A percentile compares a stretch with the other conserved stretches of the same genome.
Conservation (phyloP, 2,329 filamentous ascomycete genomes). For the Fusarium sp. region DNA sequence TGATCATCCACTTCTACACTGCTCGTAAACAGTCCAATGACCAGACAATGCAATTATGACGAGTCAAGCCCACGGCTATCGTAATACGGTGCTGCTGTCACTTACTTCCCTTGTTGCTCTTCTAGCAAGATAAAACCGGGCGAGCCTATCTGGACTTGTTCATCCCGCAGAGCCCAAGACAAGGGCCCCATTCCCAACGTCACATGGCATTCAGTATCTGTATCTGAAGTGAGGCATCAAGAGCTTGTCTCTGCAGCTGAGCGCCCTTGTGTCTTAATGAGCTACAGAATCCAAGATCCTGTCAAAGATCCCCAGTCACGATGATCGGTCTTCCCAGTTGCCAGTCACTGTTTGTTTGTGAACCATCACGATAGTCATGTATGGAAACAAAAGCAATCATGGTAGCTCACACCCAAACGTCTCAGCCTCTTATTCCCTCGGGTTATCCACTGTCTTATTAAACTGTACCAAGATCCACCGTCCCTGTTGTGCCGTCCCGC, state of each 20-base stretch:
- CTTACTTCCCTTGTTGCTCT: background rate
- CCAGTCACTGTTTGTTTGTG: background rate
- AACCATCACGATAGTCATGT: background rate
- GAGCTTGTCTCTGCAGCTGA: background rate
- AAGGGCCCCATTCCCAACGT: background rate
- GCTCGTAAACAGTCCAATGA: background rate
- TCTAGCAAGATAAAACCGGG: too few species aligned
- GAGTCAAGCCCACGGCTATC: background rate
- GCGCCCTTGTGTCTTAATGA: background rate
- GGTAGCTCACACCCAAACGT: background rate
- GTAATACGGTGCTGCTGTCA: background rate
- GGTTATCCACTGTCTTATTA: background rate
- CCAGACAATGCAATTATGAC: background rate
- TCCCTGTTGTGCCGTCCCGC: background rate
- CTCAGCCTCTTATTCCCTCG: background rate
- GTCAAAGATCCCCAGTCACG: background rate
- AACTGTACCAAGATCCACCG: background rate
- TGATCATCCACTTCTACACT: background rate
- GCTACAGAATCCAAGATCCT: background rate
- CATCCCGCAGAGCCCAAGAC: slow-evolving; percentile 1
- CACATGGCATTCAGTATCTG: background rate
- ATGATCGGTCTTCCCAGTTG: background rate
- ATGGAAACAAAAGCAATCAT: background rate
- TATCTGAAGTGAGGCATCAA: background rate
- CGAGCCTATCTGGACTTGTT: background rate